phyloP scores from a whole-genome alignment of 495 filamentous ascomycete genomes.

The Aspergillus carlsbadensis region DNA sequence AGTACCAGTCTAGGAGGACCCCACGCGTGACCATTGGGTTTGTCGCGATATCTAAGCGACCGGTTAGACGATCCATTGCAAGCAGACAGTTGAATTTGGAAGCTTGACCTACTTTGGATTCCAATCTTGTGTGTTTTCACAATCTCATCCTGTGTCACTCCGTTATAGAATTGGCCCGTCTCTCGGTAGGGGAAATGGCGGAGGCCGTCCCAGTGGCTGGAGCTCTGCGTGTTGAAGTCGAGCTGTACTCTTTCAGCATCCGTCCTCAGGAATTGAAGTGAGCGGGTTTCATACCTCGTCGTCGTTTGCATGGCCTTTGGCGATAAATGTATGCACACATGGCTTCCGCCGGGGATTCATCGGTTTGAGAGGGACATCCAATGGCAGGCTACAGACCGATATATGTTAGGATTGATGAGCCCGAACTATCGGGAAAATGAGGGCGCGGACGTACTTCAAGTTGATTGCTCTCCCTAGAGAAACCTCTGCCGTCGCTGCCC shows the following conservation, averaged over 20 bases:
- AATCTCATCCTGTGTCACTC: conserved; percentile 51
- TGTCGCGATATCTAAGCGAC: too few species aligned
- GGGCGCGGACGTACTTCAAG: conserved; percentile 45
- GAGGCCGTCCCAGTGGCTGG: conserved; percentile 52
- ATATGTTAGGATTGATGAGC: neutral
- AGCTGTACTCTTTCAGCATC: too few species aligned
- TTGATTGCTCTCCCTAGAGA: neutral
- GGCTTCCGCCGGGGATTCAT: neutral
- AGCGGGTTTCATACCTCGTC: too few species aligned
- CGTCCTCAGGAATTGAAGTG: too few species aligned
- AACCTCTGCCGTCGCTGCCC: conserved; percentile 49
- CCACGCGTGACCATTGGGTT: too few species aligned
- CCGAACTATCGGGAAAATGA: too few species aligned
- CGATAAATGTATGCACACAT: conserved; percentile 6
- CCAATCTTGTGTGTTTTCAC: conserved; percentile 22
- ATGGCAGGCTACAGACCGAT: neutral
- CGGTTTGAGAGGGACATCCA: neutral
- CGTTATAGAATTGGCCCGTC: conserved; percentile 55
- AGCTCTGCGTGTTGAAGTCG: conserved; percentile 17
- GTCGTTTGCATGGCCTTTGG: conserved; percentile 28
- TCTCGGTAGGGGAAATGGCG: conserved; percentile 38
- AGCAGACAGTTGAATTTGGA: too few species aligned
- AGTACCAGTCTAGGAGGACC: too few species aligned
- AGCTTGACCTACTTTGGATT: neutral
- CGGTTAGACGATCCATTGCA: too few species aligned